Conservation (phyloP, 495 filamentous ascomycete species). For the Tuber brumale region DNA sequence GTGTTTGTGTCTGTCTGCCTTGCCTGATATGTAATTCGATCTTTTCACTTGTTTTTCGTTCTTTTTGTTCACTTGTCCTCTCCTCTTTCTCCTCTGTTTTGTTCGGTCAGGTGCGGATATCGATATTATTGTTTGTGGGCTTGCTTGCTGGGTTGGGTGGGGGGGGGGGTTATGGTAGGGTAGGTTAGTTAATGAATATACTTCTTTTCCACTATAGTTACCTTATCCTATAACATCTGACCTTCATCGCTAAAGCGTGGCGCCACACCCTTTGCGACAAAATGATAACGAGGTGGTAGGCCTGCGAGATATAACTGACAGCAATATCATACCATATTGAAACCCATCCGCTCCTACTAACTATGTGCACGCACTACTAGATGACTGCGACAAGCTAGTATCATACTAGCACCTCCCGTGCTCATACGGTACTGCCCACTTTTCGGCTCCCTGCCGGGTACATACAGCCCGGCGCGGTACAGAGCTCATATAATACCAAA, state of each 20-base stretch:
- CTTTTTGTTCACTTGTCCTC: background rate
- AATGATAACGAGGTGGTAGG: no score
- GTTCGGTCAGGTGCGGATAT: background rate
- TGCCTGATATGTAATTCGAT: background rate
- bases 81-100: background rate
- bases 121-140: background rate
- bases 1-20: background rate
- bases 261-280: background rate
- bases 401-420: no score
- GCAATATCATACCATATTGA: no score
- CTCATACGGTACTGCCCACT: no score
- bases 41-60: background rate
- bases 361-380: no score
- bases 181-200: slow-evolving; percentile 1
- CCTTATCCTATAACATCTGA: background rate
- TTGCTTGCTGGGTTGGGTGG: background rate
- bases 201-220: background rate
- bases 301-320: no score
- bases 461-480: no score
- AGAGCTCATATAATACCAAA: no score
- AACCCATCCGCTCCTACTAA: no score
- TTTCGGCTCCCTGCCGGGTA: no score
- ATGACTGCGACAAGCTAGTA: no score
- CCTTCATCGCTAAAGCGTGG: background rate
- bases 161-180: background rate